Evolutionary conservation across 1,284 basidiomycete genomes (phyloP).

Genomic region (Kwoniella shivajii): DNA sequence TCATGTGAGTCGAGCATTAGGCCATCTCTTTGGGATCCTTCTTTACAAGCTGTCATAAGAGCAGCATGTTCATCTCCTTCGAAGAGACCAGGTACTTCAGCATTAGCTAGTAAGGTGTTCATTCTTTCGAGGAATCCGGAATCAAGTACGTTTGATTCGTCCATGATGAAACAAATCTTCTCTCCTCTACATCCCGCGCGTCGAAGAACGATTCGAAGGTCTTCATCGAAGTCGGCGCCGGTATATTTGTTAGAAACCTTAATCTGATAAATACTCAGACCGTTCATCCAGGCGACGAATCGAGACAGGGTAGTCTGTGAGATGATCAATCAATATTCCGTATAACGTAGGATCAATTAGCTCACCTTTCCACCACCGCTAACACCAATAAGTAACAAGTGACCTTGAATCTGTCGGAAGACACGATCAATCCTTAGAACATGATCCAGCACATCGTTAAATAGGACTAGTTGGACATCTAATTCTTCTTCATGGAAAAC

Average conservation of each 20-base stretch:
- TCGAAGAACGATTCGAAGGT: conserved; percentile 88
- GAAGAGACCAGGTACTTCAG: conserved; percentile 98
- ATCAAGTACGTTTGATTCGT: conserved; percentile 98
- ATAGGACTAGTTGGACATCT: conserved; percentile 96
- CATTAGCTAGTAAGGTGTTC: conserved; percentile 98
- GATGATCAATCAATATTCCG: conserved; percentile 3
- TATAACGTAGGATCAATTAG: background rate
- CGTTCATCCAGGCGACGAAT: conserved; percentile 99
- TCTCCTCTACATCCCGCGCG: conserved; percentile 97
- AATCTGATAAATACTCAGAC: conserved; percentile 97
- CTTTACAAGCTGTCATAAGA: conserved; percentile 97
- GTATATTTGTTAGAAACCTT: conserved; percentile 99
- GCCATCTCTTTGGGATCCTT: conserved; percentile 95
- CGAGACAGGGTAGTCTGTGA: conserved; percentile 89
- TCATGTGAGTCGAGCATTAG: conserved; percentile 98
- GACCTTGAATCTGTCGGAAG: conserved; percentile 97
- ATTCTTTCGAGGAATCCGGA: conserved; percentile 98
- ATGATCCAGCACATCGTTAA: conserved; percentile 97
- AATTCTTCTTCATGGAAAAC: conserved; percentile 98
- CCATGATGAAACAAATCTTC: conserved; percentile 99
- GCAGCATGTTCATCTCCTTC: conserved; percentile 97
- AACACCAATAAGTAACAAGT: conserved; percentile 93
- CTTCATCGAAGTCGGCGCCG: conserved; percentile 97
- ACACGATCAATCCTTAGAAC: conserved; percentile 97
- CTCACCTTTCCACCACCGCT: conserved; percentile 94